Evolutionary conservation across 1,284 basidiomycete species (phyloP).

Genomic region (Gymnopus androsaceus): DNA sequence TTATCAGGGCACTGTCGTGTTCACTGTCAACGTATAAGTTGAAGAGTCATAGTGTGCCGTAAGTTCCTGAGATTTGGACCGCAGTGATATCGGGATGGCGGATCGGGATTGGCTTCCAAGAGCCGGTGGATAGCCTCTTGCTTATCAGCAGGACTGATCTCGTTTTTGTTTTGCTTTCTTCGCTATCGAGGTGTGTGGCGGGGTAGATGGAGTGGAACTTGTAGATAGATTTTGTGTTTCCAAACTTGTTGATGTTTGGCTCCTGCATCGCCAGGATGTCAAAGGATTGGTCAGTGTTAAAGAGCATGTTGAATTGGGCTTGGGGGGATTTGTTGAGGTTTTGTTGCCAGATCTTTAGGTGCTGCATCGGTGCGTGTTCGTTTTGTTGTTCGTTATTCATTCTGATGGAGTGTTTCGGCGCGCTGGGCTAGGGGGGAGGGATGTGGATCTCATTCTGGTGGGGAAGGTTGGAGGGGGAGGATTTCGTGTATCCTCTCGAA

Average conservation of each 20-base stretch:
- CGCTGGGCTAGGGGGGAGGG: neutral
- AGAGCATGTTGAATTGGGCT: conserved; percentile 9
- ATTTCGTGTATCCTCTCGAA: neutral
- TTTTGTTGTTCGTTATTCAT: neutral
- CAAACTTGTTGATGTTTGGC: conserved; percentile 25
- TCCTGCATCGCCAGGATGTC: conserved; percentile 32
- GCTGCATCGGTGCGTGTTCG: neutral
- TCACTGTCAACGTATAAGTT: conserved; percentile 31
- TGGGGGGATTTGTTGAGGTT: conserved; percentile 18
- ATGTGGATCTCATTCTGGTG: no score
- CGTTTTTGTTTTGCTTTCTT: neutral
- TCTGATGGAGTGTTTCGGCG: neutral
- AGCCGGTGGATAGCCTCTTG: conserved; percentile 22
- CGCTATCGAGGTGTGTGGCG: neutral
- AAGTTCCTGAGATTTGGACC: conserved; percentile 19
- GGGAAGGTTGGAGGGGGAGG: neutral
- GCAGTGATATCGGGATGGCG: conserved; percentile 27
- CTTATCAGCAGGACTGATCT: conserved; percentile 30
- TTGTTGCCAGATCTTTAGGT: conserved; percentile 15
- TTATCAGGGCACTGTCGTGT: conserved; percentile 11
- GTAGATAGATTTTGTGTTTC: conserved; percentile 18
- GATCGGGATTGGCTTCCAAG: conserved; percentile 25
- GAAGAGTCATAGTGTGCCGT: conserved; percentile 23
- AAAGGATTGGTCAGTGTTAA: conserved; percentile 17
- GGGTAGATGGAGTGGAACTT: conserved; percentile 21